Percentiles rank a stretch among this genome's conserved stretches.
These are phyloP conservation scores for Cystobasidium onofrii DNA, from an alignment of 768 basidiomycete genomes.

Conservation along the genomic window DNA sequence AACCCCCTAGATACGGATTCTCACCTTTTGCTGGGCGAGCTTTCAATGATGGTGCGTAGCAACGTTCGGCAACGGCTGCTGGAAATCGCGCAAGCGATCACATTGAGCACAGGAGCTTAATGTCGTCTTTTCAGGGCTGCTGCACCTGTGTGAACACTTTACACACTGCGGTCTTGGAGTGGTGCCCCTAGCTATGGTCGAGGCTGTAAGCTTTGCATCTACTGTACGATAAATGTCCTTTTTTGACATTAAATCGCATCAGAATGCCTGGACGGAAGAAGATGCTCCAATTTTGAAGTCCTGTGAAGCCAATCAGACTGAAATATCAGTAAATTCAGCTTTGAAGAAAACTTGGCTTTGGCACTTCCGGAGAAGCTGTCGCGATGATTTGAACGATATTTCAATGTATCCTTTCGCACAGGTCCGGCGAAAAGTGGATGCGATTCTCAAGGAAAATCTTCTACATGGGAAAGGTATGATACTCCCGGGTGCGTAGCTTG, in stretches of 20 bases:
- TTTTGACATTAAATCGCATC: not conserved
- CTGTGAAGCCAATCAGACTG: not conserved
- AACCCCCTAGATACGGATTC: not conserved
- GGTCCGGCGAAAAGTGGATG: no score
- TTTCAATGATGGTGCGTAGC: constrained; percentile 4
- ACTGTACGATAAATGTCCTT: not conserved
- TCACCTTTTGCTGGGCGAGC: not conserved
- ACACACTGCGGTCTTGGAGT: not conserved
- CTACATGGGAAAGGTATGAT: no score
- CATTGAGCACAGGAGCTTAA: no score
- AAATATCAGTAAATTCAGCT: not conserved
- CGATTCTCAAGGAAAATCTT: no score
- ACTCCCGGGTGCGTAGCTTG: no score
- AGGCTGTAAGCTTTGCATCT: not conserved
- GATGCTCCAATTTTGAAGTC: not conserved
- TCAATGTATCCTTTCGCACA: no score
- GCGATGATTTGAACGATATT: not conserved
- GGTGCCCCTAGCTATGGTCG: not conserved
- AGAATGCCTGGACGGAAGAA: not conserved
- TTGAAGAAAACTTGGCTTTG: not conserved
- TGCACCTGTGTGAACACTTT: not conserved
- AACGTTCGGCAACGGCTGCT: no score
- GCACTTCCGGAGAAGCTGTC: not conserved
- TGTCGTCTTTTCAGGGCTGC: not conserved
- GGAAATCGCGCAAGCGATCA: no score